Evolutionary conservation across 2,329 filamentous ascomycete genomes (phyloP), one percentile per base, ranked within the genome.

Genomic region (Nothopassalora personata): DNA sequence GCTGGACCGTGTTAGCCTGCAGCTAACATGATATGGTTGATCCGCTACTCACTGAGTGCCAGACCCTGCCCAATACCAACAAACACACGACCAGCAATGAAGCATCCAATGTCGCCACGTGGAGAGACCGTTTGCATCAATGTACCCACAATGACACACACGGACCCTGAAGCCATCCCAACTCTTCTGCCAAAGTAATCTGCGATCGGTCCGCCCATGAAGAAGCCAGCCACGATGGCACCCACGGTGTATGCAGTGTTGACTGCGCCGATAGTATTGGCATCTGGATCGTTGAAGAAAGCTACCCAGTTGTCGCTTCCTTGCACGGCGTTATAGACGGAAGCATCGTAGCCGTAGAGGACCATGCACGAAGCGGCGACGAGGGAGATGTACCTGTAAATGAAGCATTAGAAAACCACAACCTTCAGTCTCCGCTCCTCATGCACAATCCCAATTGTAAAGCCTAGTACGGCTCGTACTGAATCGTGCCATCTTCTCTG

Each of bases 331-430:
- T 90, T 90, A 78, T 86, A 90, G 50, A 88, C 86, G 39, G 85
- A 87, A 1, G 86, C 86, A 79, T 89, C 87, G 70, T 89, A 89
- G 58, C 87, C 87, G 70, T 89, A 89, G 48, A 90, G 79, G 23
- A 89, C 85, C 87, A 89, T 89, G 72, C 85, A 89, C 71, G 85
- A 84, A 68, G 87, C 86, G 58, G 86, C 86, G 64, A 89, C 83
- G 53, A 88, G 77, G 60, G 85, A 86, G 64, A 87, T 84, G 76
- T 86, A 88, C 84, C 84, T 56, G 27, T n/a, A 43, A n/a, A n/a
- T 43, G 15, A 6, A 13, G 5, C 15, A 2, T 13, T 13, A 43
- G 15, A 43, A 43, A 13, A 2, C 36, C 11, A n/a, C 10, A 13
- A 2, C 15, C 10, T 6, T n/a, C 11, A n/a, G 15, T 6, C 5